Evolutionary conservation across 257 asterid species (phyloP).

Genomic region (Capsicum baccatum): DNA sequence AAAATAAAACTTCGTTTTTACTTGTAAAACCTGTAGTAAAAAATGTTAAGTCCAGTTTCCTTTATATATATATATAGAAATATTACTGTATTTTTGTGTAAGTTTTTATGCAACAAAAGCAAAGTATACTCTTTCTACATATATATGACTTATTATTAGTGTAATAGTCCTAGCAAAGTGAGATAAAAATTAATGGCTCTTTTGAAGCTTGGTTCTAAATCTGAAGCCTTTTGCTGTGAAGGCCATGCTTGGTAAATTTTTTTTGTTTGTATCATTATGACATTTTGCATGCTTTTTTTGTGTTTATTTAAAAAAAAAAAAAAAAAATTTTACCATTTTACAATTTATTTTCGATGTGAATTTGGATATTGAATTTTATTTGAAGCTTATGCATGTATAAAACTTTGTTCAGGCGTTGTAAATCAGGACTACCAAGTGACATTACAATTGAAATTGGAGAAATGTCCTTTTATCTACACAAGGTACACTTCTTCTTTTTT

Average conservation of each 20-base stretch:
- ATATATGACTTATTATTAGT: background rate
- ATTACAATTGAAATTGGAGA: slow-evolving; percentile 77
- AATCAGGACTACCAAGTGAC: slow-evolving; percentile 83
- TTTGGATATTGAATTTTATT: background rate
- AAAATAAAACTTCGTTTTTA: background rate
- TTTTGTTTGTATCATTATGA: background rate
- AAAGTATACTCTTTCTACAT: background rate
- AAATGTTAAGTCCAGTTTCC: background rate
- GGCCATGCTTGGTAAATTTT: slow-evolving; percentile 69
- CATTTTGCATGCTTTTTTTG: too few relatives aligned
- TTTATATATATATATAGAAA: background rate
- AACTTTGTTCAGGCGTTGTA: slow-evolving; percentile 60
- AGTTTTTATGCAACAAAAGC: background rate
- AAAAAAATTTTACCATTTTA: too few relatives aligned
- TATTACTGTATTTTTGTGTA: background rate
- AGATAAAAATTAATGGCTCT: slow-evolving; percentile 53
- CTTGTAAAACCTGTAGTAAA: background rate
- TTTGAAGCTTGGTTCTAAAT: slow-evolving; percentile 81
- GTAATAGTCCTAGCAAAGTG: background rate
- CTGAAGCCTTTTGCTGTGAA: slow-evolving; percentile 78
- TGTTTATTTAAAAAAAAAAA: too few relatives aligned
- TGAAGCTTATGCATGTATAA: background rate
- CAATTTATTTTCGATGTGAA: too few relatives aligned
- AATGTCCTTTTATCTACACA: slow-evolving; percentile 89
- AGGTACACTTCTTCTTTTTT: slow-evolving; percentile 47